Conservation (phyloP, 2,329 filamentous ascomycete species). For the Cladosporium sp. region DNA sequence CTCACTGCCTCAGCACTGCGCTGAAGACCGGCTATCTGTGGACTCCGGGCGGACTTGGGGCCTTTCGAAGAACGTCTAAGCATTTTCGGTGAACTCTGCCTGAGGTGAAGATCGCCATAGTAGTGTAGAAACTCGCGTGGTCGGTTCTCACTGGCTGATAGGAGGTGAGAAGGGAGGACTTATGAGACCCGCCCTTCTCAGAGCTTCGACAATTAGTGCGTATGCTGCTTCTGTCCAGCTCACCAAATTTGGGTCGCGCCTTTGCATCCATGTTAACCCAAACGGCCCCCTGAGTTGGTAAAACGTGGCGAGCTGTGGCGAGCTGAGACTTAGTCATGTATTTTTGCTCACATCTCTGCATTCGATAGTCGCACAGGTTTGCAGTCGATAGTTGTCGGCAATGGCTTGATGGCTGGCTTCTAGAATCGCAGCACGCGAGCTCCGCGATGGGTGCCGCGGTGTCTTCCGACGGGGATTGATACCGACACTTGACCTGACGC, state of each 20-base stretch:
- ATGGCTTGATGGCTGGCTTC: not conserved
- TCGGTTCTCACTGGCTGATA: not conserved
- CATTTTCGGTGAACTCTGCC: slow-evolving; percentile 14
- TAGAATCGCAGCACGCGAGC: not conserved
- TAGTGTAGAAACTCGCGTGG: not conserved
- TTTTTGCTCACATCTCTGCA: not conserved
- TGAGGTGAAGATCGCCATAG: slow-evolving; percentile 7
- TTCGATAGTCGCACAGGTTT: not conserved
- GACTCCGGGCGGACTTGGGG: not conserved
- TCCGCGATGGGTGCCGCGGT: not conserved
- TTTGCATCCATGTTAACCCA: no score
- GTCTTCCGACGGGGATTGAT: not conserved
- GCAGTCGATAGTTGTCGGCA: not conserved
- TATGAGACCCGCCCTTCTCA: not conserved
- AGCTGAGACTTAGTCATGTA: not conserved
- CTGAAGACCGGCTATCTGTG: slow-evolving; percentile 4
- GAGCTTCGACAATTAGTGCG: not conserved
- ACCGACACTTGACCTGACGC: not conserved
- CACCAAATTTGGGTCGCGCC: not conserved
- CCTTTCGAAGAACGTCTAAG: slow-evolving; percentile 7
- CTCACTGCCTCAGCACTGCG: not conserved
- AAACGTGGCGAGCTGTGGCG: not conserved
- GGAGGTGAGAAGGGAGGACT: not conserved
- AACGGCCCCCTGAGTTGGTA: not conserved
- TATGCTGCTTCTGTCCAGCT: not conserved